Evolutionary conservation across 164 flowering plant genomes (phyloP), one percentile per base, ranked within the genome.

Genomic region (Annona cherimola): DNA sequence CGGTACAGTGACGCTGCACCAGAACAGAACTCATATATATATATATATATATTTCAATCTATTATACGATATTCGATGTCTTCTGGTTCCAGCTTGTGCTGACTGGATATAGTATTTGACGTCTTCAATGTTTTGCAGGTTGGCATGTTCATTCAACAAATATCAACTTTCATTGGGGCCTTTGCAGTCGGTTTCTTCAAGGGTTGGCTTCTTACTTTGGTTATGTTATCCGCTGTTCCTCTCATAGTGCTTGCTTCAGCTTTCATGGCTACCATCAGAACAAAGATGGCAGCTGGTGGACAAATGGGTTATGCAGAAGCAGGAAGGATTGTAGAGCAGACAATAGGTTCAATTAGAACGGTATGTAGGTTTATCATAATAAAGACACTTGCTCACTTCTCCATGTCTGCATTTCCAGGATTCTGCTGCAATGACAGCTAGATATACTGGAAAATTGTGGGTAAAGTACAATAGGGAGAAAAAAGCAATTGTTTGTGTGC

Each of bases 141-240:
- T 46, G 88, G 86, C 18, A 85, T 82, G 66, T 82, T 77, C 69
- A 71, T 83, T 69, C 86, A 85, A 72, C 67, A 83, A 57, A 43
- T 78, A 19, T 46, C 88, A 41, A 77, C 88, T 69, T 85, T 85
- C 70, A 9, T 85, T 11, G 86, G 85, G 59, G 86, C 86, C 62
- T 83, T 83, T 74, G 71, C 79, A 6, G 61, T 85, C 35, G 84
- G 86, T 5, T 83, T 85, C 55, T 42, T 73, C 35, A 71, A 82
- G 45, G 86, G 88, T 55, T 85, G 86, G 86, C 86, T 85, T 76
- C 86, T 85, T 20, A 73, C 85, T 40, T 77, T 83, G 42, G 82
- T 85, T 68, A 70, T 83, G 83, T 35, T 85, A 45, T 67, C 81
- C 3, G 68, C 77, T 65, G 75, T 83, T 74, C 86, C 86, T 46